phyloP scores from a whole-genome alignment of 192 early-diverging fungal species.

The Coemansia sp. region DNA sequence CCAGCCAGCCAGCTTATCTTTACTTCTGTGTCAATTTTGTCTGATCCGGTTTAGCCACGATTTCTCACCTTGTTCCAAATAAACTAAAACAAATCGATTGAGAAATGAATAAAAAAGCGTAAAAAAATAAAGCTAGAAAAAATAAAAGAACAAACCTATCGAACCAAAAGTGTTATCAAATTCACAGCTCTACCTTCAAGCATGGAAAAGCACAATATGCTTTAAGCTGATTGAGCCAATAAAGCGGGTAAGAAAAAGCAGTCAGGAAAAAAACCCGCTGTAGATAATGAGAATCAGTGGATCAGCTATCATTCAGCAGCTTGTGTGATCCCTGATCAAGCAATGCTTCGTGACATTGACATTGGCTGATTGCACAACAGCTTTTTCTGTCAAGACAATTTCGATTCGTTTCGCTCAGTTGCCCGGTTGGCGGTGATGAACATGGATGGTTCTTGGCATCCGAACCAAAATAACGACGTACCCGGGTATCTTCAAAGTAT shows the following conservation, averaged over 20 bases:
- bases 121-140: conserved; percentile 3
- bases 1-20: background rate
- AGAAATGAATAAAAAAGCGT: conserved; percentile 3
- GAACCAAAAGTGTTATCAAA: background rate
- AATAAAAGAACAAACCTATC: background rate
- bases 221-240: no score
- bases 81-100: background rate
- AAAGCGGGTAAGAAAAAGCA: conserved; percentile 6
- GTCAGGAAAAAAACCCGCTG: background rate
- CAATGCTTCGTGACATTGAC: background rate
- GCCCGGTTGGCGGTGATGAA: no score
- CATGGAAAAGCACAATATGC: no score
- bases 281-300: conserved; percentile 2
- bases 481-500: no score
- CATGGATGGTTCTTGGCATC: no score
- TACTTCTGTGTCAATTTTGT: background rate
- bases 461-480: no score
- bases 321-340: background rate
- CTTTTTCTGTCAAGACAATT: background rate
- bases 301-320: background rate
- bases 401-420: background rate
- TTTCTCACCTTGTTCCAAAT: conserved; percentile 3
- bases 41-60: background rate
- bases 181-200: background rate
- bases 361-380: background rate